Evolutionary conservation across 2,329 filamentous ascomycete species (phyloP).

Genomic region (Aspergillus sp.): DNA sequence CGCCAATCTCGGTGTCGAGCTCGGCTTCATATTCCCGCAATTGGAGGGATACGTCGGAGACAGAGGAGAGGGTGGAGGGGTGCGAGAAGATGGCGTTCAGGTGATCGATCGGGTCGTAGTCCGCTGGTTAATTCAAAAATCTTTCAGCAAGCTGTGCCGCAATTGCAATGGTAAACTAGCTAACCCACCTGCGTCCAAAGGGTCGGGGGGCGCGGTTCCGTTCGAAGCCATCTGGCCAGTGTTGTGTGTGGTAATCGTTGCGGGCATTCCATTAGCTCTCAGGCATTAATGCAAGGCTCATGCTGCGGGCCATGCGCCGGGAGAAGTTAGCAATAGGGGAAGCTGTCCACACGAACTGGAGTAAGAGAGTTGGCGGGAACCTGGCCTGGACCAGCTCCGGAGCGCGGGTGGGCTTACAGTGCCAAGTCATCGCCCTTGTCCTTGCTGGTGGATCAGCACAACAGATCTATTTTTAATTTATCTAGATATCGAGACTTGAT

Average conservation of each 20-base stretch:
- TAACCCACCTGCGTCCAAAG: constrained; percentile 50
- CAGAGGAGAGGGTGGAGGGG: constrained; percentile 79
- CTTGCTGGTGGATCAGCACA: neutral
- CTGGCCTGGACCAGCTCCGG: neutral
- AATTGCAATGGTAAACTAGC: constrained; percentile 1
- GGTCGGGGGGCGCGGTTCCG: constrained; percentile 42
- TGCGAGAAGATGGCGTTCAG: constrained; percentile 93
- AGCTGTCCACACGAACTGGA: constrained; percentile 6
- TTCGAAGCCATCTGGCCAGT: constrained; percentile 45
- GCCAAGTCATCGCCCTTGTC: constrained; percentile 12
- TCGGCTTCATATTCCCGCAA: constrained; percentile 79
- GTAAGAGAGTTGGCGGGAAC: constrained; percentile 16
- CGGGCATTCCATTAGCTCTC: constrained; percentile 42
- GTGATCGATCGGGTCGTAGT: constrained; percentile 92
- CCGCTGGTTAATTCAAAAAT: constrained; percentile 54
- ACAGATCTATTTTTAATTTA: neutral
- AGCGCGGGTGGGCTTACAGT: neutral
- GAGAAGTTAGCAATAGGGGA: neutral
- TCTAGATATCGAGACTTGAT: neutral
- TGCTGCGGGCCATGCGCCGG: constrained; percentile 24
- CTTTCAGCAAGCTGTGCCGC: constrained; percentile 9
- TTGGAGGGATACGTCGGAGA: constrained; percentile 72
- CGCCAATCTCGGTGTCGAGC: constrained; percentile 76
- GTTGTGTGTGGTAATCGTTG: constrained; percentile 34
- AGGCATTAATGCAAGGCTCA: constrained; percentile 29